A percentile compares a stretch with the other conserved stretches of the same genome.
phyloP scores from a whole-genome alignment of 768 basidiomycete species.

The Coprinopsis cinerea region DNA sequence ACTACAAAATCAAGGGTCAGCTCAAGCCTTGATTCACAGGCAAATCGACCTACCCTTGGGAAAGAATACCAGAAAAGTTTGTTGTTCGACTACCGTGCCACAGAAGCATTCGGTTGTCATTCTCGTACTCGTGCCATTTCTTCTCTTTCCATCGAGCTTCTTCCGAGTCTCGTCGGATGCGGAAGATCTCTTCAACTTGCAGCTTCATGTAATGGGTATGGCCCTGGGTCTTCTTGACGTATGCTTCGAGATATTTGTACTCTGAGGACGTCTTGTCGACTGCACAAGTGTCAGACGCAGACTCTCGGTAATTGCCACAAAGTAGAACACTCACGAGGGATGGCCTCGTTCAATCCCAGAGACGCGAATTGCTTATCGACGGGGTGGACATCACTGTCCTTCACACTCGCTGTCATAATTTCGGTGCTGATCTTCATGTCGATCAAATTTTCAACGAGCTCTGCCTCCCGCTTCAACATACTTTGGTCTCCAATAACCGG shows the following conservation, averaged over 20 bases:
- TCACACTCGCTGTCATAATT: not conserved
- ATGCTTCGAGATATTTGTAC: slow-evolving; percentile 1
- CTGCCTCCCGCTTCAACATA: not conserved
- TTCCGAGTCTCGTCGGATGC: not conserved
- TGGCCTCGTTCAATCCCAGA: not conserved
- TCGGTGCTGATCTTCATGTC: slow-evolving; percentile 6
- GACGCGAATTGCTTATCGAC: not conserved
- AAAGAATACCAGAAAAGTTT: slow-evolving; percentile 4
- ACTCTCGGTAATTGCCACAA: too few relatives aligned
- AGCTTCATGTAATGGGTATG: not conserved
- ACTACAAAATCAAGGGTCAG: not conserved
- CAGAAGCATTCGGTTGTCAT: not conserved
- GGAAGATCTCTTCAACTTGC: slow-evolving; percentile 2
- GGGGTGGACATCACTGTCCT: slow-evolving; percentile 2
- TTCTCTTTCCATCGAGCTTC: not conserved
- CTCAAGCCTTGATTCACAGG: not conserved
- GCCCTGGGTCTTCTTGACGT: slow-evolving; percentile 4
- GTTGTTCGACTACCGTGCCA: slow-evolving; percentile 5
- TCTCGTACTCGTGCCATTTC: not conserved
- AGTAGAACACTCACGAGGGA: slow-evolving; percentile 1
- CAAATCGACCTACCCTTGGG: not conserved
- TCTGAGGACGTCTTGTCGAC: not conserved
- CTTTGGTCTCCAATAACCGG: not conserved
- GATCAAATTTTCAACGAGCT: slow-evolving; percentile 4
- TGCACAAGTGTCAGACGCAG: too few relatives aligned